These are phyloP conservation scores for Phytopythium oedochilum DNA, from an alignment of 352 stramenopile genomes.

Conservation along the genomic window DNA sequence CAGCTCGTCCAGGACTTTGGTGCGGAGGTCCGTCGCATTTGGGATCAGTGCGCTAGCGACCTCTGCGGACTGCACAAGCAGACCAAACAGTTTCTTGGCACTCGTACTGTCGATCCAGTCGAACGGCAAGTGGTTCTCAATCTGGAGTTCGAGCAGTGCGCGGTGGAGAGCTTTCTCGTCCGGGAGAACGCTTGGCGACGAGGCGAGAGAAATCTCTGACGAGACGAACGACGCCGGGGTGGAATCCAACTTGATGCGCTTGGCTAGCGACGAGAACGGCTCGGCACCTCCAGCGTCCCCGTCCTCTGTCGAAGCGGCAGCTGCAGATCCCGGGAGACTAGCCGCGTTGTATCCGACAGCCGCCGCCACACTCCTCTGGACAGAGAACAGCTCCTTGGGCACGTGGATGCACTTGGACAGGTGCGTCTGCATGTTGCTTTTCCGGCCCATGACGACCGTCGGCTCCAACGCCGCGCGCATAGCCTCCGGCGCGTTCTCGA, in stretches of 20 bases:
- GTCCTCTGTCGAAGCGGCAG: background rate
- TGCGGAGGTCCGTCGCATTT: conserved; percentile 29
- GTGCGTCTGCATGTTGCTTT: conserved; percentile 85
- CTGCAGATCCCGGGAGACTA: background rate
- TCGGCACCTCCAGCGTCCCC: conserved; percentile 1
- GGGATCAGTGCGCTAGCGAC: conserved; percentile 19
- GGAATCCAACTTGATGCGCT: conserved; percentile 14
- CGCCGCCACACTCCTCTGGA: conserved; percentile 14
- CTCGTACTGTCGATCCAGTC: conserved; percentile 53
- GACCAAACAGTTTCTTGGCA: conserved; percentile 40
- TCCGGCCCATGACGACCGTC: conserved; percentile 62
- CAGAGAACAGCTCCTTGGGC: conserved; percentile 35
- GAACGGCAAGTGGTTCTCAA: conserved; percentile 66
- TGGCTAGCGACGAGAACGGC: conserved; percentile 11
- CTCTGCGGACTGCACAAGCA: conserved; percentile 12
- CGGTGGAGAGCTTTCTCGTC: conserved; percentile 19
- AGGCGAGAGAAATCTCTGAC: background rate
- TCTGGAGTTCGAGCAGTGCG: conserved; percentile 47
- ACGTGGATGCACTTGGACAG: conserved; percentile 72
- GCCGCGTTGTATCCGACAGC: conserved; percentile 2
- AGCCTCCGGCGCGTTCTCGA: conserved; percentile 37
- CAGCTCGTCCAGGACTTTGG: conserved; percentile 32
- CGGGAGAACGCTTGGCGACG: background rate
- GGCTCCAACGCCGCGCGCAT: conserved; percentile 48
- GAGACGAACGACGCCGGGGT: background rate